phyloP scores from a whole-genome alignment of 1,139 yeast species.

The Candida albicans region DNA sequence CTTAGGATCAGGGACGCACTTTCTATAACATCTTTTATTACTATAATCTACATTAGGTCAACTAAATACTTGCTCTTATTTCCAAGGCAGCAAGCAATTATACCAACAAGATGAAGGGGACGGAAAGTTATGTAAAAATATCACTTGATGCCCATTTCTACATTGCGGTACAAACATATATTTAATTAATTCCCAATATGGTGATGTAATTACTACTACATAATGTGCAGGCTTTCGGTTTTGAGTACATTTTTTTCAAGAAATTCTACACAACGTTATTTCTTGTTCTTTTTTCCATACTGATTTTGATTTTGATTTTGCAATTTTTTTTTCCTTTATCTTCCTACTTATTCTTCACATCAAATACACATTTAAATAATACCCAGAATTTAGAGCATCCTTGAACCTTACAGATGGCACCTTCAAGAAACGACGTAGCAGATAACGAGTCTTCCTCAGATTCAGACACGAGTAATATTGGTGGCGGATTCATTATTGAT shows the following conservation, averaged over 20 bases:
- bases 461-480: slow-evolving; percentile 18
- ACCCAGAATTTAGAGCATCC: neutral
- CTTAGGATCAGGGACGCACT: no score
- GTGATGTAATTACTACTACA: neutral
- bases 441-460: slow-evolving; percentile 9
- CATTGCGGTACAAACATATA: neutral
- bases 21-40: no score
- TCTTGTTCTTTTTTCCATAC: neutral
- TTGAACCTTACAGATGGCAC: slow-evolving; percentile 4
- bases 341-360: neutral
- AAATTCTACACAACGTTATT: no score
- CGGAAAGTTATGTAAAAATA: no score
- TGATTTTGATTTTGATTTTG: neutral
- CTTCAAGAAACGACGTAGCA: slow-evolving; percentile 3
- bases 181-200: neutral
- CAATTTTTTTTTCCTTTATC: neutral
- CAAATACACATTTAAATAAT: neutral
- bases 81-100: no score
- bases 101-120: no score
- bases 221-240: no score
- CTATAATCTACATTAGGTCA: no score
- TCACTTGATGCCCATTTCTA: no score
- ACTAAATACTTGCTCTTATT: no score
- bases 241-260: no score
- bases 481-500: slow-evolving; percentile 46